A percentile compares a stretch with the other conserved stretches of the same genome.
Conservation (phyloP, 371 early-diverging fungal species). For the Umbelopsis sp. region DNA sequence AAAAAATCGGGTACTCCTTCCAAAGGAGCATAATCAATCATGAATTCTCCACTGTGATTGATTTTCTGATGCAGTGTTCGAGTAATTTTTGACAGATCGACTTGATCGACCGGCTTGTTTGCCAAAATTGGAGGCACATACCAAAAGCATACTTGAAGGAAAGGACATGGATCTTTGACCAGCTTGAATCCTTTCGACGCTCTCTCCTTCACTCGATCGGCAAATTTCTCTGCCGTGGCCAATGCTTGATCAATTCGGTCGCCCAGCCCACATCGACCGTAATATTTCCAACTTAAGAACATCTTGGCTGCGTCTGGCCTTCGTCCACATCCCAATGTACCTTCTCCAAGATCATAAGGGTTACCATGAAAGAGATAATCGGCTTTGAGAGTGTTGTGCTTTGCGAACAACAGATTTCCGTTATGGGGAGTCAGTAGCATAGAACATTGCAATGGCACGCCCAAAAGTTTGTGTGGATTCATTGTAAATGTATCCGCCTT, state of each 20-base stretch:
- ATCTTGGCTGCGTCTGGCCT: slow-evolving; percentile 84
- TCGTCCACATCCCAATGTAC: slow-evolving; percentile 86
- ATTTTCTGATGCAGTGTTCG: slow-evolving; percentile 55
- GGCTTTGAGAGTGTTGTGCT: slow-evolving; percentile 67
- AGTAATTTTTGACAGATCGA: slow-evolving; percentile 53
- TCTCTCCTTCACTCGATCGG: slow-evolving; percentile 32
- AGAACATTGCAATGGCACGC: slow-evolving; percentile 85
- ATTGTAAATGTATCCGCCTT: slow-evolving; percentile 75
- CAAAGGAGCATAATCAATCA: slow-evolving; percentile 72
- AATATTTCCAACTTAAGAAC: slow-evolving; percentile 83
- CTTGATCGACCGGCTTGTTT: slow-evolving; percentile 13
- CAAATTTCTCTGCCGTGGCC: slow-evolving; percentile 41
- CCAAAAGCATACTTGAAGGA: slow-evolving; percentile 74
- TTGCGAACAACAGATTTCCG: slow-evolving; percentile 49
- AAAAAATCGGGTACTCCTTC: slow-evolving; percentile 66
- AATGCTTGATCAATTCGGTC: slow-evolving; percentile 58
- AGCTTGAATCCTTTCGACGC: slow-evolving; percentile 35
- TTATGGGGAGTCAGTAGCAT: slow-evolving; percentile 67
- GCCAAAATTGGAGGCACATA: slow-evolving; percentile 47
- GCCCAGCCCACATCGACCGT: slow-evolving; percentile 62
- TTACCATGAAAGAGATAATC: slow-evolving; percentile 80
- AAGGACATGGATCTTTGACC: slow-evolving; percentile 45
- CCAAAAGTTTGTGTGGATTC: slow-evolving; percentile 89
- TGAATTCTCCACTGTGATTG: slow-evolving; percentile 55
- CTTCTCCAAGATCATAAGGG: slow-evolving; percentile 78